These are phyloP conservation scores for Phytophthora colocasiae DNA, from an alignment of 352 stramenopile genomes.

Conservation along the genomic window DNA sequence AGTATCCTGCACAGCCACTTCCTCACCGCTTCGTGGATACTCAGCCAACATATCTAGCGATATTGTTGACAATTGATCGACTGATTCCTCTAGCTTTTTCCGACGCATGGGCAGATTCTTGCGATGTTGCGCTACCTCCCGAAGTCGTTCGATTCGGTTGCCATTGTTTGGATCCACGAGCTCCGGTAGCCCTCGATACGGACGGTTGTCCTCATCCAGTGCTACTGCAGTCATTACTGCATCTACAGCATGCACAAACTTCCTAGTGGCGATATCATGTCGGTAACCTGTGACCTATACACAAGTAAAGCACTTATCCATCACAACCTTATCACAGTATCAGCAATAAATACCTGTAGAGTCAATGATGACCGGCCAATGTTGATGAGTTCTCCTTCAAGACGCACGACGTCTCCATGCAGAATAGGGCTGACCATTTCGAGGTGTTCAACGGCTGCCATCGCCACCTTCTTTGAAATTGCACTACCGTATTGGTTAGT, in stretches of 20 bases:
- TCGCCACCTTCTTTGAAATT: conserved; percentile 18
- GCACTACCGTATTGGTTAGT: conserved; percentile 6
- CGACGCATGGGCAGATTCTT: conserved; percentile 38
- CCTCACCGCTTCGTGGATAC: no score
- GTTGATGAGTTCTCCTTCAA: conserved; percentile 49
- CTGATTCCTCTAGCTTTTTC: conserved; percentile 40
- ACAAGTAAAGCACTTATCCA: no score
- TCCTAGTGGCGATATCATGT: conserved; percentile 38
- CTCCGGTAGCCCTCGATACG: conserved; percentile 36
- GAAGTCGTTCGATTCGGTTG: conserved; percentile 39
- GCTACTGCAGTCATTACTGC: conserved; percentile 60
- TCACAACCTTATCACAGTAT: no score
- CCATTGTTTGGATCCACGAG: conserved; percentile 40
- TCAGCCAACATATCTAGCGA: no score
- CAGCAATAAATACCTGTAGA: conserved; percentile 7
- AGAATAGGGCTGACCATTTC: conserved; percentile 51
- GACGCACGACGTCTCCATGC: conserved; percentile 50
- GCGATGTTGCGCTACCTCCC: conserved; percentile 40
- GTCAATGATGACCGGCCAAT: conserved; percentile 52
- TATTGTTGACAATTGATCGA: conserved; percentile 37
- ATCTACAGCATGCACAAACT: conserved; percentile 48
- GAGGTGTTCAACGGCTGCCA: conserved; percentile 52
- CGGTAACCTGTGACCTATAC: conserved; percentile 43
- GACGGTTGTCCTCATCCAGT: conserved; percentile 45
- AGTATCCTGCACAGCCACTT: neutral